A percentile compares a stretch with the other conserved stretches of the same genome.
Evolutionary conservation across 2,329 filamentous ascomycete genomes (phyloP).

Genomic region (Leptographium wingfieldii): DNA sequence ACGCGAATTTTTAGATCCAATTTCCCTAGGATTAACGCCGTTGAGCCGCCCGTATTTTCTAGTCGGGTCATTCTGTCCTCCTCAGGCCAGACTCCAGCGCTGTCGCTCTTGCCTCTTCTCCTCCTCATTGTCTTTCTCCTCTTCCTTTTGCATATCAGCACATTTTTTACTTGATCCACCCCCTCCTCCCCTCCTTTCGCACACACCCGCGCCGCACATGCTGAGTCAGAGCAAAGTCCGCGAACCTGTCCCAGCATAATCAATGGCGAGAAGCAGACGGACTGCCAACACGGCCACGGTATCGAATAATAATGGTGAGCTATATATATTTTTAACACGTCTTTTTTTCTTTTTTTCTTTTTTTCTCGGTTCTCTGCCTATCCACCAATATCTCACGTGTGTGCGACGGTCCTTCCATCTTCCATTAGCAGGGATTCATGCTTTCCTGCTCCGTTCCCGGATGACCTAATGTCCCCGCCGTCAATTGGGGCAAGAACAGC

Average conservation of each 20-base stretch:
- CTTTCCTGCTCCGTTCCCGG: not conserved
- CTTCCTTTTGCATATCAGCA: not conserved
- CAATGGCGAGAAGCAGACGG: constrained; percentile 7
- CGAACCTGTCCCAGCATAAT: not conserved
- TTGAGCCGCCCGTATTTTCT: too few species aligned
- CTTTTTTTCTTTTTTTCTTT: not conserved
- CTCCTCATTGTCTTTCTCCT: not conserved
- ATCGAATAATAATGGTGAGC: constrained; percentile 5
- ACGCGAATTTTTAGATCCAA: constrained; percentile 5
- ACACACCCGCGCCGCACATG: not conserved
- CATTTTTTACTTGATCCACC: not conserved
- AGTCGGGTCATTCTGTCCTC: too few species aligned
- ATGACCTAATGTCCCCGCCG: not conserved
- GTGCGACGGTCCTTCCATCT: not conserved
- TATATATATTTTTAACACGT: not conserved
- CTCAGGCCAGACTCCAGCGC: too few species aligned
- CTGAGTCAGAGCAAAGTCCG: constrained; percentile 6
- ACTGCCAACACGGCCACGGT: constrained; percentile 1
- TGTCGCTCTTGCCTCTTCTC: too few species aligned
- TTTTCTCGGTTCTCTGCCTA: not conserved
- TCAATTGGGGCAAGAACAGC: not conserved
- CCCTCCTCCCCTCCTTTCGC: not conserved
- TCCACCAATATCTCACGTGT: not conserved
- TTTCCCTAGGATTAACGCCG: not conserved
- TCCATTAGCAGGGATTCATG: not conserved